phyloP scores from a whole-genome alignment of 1,284 basidiomycete genomes.

The Heimioporus punctisporus region DNA sequence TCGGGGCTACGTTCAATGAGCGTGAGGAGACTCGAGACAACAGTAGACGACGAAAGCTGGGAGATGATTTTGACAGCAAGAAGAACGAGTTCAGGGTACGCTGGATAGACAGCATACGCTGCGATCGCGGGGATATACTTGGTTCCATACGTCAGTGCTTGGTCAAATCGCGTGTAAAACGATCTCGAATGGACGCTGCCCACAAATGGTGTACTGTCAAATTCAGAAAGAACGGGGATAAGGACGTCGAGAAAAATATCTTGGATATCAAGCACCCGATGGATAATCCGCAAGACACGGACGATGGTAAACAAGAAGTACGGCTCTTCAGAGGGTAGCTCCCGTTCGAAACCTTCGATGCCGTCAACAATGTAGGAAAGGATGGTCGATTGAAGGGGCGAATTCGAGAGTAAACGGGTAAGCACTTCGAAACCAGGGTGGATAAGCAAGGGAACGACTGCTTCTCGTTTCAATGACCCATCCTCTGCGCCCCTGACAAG shows the following conservation, averaged over 20 bases:
- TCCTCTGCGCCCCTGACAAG: slow-evolving; percentile 56
- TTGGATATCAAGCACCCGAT: slow-evolving; percentile 85
- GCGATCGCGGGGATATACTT: slow-evolving; percentile 86
- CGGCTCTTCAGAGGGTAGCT: slow-evolving; percentile 66
- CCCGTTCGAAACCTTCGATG: slow-evolving; percentile 75
- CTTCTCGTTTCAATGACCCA: slow-evolving; percentile 49
- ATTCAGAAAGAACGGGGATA: slow-evolving; percentile 75
- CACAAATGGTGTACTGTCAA: slow-evolving; percentile 55
- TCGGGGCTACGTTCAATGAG: slow-evolving; percentile 86
- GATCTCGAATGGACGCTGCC: slow-evolving; percentile 63
- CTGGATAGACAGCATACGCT: slow-evolving; percentile 76
- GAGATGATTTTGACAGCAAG: slow-evolving; percentile 83
- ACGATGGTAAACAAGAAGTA: slow-evolving; percentile 78
- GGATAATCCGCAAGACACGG: slow-evolving; percentile 82
- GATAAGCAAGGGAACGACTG: slow-evolving; percentile 55
- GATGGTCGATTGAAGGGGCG: slow-evolving; percentile 71
- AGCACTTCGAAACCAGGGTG: slow-evolving; percentile 94
- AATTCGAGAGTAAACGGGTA: slow-evolving; percentile 76
- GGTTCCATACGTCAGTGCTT: slow-evolving; percentile 77
- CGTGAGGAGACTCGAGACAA: slow-evolving; percentile 73
- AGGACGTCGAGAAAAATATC: slow-evolving; percentile 91
- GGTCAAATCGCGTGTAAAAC: slow-evolving; percentile 77
- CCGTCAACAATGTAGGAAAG: slow-evolving; percentile 81
- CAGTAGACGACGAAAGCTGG: slow-evolving; percentile 60
- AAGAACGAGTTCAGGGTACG: slow-evolving; percentile 75